These are phyloP conservation scores for Phialophora expanda DNA, from an alignment of 2,329 filamentous ascomycete species.

Conservation along the genomic window DNA sequence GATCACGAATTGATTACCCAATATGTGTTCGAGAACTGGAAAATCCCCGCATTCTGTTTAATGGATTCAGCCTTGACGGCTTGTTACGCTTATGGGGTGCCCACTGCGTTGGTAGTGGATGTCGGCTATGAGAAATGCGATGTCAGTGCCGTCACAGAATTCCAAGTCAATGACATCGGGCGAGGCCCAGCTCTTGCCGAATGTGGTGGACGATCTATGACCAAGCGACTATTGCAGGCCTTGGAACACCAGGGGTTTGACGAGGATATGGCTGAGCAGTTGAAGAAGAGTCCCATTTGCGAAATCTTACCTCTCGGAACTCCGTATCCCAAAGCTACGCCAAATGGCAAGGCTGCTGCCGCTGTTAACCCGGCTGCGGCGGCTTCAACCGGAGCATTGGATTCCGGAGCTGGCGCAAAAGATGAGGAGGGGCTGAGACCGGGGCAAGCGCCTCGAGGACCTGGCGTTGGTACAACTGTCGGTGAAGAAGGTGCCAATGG, in stretches of 20 bases:
- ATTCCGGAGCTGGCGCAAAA: constrained; percentile 51
- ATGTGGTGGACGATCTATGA: constrained; percentile 89
- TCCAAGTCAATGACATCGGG: constrained; percentile 72
- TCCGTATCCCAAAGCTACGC: constrained; percentile 55
- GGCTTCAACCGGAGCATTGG: constrained; percentile 60
- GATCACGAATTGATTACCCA: constrained; percentile 88
- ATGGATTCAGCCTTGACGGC: constrained; percentile 88
- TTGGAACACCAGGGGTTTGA: constrained; percentile 64
- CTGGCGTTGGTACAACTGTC: constrained; percentile 61
- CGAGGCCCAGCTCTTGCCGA: constrained; percentile 65
- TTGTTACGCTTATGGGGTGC: constrained; percentile 77
- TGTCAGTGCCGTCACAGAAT: constrained; percentile 86
- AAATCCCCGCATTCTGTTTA: constrained; percentile 86
- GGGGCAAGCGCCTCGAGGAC: constrained; percentile 56
- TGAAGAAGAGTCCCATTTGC: constrained; percentile 67
- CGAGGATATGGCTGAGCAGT: constrained; percentile 67
- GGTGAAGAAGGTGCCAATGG: constrained; percentile 56
- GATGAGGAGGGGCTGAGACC: constrained; percentile 47
- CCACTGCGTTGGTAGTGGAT: constrained; percentile 84
- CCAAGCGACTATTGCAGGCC: constrained; percentile 70
- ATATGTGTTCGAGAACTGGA: constrained; percentile 97
- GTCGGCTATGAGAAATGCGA: constrained; percentile 92
- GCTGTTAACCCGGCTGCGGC: constrained; percentile 60
- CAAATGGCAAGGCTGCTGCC: constrained; percentile 46
- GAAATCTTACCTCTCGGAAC: constrained; percentile 63